Conservation (phyloP, 1,139 yeast genomes). For the Suhomyces bolitotheri region DNA sequence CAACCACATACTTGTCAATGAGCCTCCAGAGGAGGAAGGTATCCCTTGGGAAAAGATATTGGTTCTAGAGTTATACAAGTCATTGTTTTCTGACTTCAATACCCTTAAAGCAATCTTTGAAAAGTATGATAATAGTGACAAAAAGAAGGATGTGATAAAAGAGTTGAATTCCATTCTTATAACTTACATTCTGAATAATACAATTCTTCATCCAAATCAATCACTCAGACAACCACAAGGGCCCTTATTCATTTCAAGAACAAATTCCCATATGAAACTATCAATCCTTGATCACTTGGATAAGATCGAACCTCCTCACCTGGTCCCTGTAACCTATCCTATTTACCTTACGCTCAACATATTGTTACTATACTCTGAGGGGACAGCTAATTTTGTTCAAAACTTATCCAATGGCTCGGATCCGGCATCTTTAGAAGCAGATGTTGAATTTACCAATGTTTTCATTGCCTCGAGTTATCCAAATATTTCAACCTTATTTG, state of each 20-base stretch:
- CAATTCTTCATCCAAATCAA: conserved; percentile 34
- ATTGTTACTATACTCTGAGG: conserved; percentile 62
- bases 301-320: conserved; percentile 66
- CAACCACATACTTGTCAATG: conserved; percentile 58
- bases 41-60: conserved; percentile 67
- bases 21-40: conserved; percentile 17
- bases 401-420: conserved; percentile 33
- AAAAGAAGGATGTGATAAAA: conserved; percentile 59
- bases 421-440: conserved; percentile 30
- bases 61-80: conserved; percentile 69
- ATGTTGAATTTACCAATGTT: conserved; percentile 40
- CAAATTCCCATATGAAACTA: conserved; percentile 43
- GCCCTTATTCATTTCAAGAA: conserved; percentile 24
- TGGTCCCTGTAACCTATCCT: conserved; percentile 62
- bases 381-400: conserved; percentile 59
- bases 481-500: conserved; percentile 47
- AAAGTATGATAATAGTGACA: conserved; percentile 61
- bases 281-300: conserved; percentile 75
- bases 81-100: conserved; percentile 56
- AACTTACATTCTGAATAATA: conserved; percentile 26
- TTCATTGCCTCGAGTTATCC: conserved; percentile 48
- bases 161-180: conserved; percentile 56
- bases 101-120: conserved; percentile 54
- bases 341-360: conserved; percentile 59
- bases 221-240: conserved; percentile 29